phyloP scores from a whole-genome alignment of 1,284 basidiomycete genomes.

The Neolentinus lepideus region DNA sequence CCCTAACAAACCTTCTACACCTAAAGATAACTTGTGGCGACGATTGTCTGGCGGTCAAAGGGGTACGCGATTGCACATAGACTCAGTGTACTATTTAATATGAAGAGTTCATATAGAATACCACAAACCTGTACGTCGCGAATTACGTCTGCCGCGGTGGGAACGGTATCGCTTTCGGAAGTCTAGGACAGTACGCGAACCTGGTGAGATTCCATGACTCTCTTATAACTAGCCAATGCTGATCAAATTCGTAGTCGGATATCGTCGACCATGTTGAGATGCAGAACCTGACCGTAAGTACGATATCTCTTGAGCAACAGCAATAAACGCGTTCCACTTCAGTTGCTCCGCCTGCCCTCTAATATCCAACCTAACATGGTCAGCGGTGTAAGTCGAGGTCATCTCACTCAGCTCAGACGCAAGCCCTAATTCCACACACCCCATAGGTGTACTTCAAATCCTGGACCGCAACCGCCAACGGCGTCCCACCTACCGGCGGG shows the following conservation, averaged over 20 bases:
- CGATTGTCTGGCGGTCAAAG: slow-evolving; percentile 64
- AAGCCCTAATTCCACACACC: slow-evolving; percentile 6
- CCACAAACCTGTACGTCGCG: slow-evolving; percentile 41
- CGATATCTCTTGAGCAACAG: background rate
- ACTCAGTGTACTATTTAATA: background rate
- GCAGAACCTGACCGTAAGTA: slow-evolving; percentile 38
- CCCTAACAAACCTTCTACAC: background rate
- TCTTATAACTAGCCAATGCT: slow-evolving; percentile 4
- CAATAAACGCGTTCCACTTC: background rate
- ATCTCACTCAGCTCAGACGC: slow-evolving; percentile 1
- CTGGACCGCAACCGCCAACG: slow-evolving; percentile 49
- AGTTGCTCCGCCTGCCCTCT: slow-evolving; percentile 30
- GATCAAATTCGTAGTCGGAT: slow-evolving; percentile 32
- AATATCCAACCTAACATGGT: slow-evolving; percentile 49
- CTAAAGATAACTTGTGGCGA: slow-evolving; percentile 49
- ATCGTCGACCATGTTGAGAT: slow-evolving; percentile 50
- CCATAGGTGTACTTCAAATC: slow-evolving; percentile 56
- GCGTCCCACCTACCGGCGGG: slow-evolving; percentile 54
- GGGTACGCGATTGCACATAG: slow-evolving; percentile 27
- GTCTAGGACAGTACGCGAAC: slow-evolving; percentile 52
- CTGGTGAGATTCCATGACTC: slow-evolving; percentile 26
- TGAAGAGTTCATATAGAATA: slow-evolving; percentile 31
- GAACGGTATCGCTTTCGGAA: slow-evolving; percentile 59
- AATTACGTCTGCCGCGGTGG: slow-evolving; percentile 56
- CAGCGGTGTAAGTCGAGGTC: slow-evolving; percentile 30